phyloP scores from a whole-genome alignment of 1,284 basidiomycete genomes.

The Ganoderma multipileum region DNA sequence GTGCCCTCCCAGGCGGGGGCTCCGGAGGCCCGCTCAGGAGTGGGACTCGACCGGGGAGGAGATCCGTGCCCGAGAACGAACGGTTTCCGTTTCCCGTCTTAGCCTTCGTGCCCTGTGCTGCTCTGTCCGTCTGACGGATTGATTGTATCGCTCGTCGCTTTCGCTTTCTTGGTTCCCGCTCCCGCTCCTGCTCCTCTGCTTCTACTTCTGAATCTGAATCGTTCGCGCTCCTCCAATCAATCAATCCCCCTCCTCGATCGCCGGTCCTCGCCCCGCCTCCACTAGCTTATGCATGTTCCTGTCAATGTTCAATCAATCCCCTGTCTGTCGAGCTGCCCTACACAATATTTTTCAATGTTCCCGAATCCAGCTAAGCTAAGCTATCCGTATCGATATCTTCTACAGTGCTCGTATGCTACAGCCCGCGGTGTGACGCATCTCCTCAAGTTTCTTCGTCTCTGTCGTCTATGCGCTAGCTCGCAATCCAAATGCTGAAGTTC shows the following conservation, averaged over 20 bases:
- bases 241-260: not conserved
- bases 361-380: too few relatives aligned
- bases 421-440: not conserved
- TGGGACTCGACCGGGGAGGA: not conserved
- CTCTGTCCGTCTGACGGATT: constrained; percentile 8
- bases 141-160: constrained; percentile 28
- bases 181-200: not conserved
- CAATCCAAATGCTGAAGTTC: not conserved
- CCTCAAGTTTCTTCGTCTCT: not conserved
- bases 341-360: not conserved
- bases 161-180: constrained; percentile 27
- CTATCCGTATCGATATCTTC: not conserved
- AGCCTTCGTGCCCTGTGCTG: not conserved
- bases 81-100: constrained; percentile 5
- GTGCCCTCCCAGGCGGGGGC: not conserved
- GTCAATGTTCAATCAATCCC: too few relatives aligned
- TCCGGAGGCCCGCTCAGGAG: constrained; percentile 18
- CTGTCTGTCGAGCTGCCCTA: too few relatives aligned
- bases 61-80: constrained; percentile 15
- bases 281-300: not conserved
- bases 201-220: not conserved
- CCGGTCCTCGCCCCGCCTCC: not conserved
- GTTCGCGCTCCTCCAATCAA: too few relatives aligned
- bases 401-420: not conserved
- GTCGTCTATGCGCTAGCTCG: not conserved